Evolutionary conservation across 345 rosid genomes (phyloP).

Genomic region (Dimocarpus longan): DNA sequence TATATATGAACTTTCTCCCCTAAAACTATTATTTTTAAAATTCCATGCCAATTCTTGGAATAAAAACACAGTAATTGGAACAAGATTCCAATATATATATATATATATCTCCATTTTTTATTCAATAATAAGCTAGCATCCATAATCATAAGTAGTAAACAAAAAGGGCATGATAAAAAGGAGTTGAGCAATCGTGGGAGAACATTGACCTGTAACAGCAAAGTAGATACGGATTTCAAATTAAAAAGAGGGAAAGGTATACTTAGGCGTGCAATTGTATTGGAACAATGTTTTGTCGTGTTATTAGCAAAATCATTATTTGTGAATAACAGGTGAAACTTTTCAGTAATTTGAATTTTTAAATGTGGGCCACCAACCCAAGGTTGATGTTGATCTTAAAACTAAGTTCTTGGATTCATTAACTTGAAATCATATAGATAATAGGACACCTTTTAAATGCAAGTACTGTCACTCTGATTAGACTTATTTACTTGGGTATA

Average conservation of each 20-base stretch:
- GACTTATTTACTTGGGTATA: not conserved
- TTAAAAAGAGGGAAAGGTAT: not conserved
- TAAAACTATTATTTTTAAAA: no score
- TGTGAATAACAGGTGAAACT: constrained; percentile 18
- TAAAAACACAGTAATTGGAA: not conserved
- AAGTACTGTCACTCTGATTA: not conserved
- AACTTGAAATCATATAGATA: not conserved
- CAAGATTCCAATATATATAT: not conserved
- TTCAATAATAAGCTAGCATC: not conserved
- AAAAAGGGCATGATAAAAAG: not conserved
- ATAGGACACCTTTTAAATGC: constrained; percentile 3
- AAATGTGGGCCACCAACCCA: constrained; percentile 15
- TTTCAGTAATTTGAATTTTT: constrained; percentile 23
- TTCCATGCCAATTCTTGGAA: no score
- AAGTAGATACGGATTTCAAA: not conserved
- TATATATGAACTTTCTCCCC: no score
- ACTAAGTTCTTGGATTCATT: constrained; percentile 21
- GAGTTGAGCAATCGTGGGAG: not conserved
- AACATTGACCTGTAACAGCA: not conserved
- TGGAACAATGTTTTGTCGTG: constrained; percentile 18
- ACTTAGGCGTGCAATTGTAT: not conserved
- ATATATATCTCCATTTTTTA: no score
- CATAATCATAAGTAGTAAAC: not conserved
- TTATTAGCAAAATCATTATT: constrained; percentile 11
- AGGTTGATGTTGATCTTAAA: constrained; percentile 34